Evolutionary conservation across 306 rosid species (phyloP), one percentile per base, ranked within the genome.

Genomic region (Vachellia pachyceras): DNA sequence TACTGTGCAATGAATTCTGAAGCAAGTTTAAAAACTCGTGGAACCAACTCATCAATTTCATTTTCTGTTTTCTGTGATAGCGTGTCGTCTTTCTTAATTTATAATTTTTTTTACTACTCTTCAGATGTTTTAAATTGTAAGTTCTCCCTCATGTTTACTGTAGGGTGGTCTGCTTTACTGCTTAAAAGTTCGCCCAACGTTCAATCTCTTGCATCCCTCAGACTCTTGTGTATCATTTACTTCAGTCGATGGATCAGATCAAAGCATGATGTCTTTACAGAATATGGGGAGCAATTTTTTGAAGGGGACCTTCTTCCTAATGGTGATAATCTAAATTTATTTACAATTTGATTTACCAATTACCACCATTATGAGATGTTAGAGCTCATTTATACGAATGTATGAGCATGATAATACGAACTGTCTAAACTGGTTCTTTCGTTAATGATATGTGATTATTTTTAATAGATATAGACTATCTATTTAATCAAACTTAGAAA

Each of bases 91-190:
- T 60, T 39, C 12, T 63, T 55, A 14, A 46, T 44, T 78, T 37
- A 47, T 71, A 49, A 15, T 20, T 52, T 23, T n/a, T 10, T 35
- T 40, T 55, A 22, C 14, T 39, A 69, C 55, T 82, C 46, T 40
- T 52, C 13, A n/a, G 46, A 78, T 52, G n/a, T 63, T 23, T 61
- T 73, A 39, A 64, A 57, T 47, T 83, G 22, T 60, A 22, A 67
- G 47, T 64, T 58, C 52, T 46, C 50, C 66, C 76, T 73, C 79
- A 6, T 78, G 18, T 69, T 41, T 54, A 70, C 75, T 87, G 87
- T 77, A 94, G 98, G 83, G 77, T 92, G 92, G 98, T 94, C 58
- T 92, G 97, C n/a, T n/a, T n/a, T n/a, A n/a, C n/a, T n/a, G n/a
- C 88, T 80, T 94, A 76, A 86, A 97, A 90, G 90, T 94, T 61